Conservation (phyloP, 495 filamentous ascomycete genomes). For the Penicillium odoratum region DNA sequence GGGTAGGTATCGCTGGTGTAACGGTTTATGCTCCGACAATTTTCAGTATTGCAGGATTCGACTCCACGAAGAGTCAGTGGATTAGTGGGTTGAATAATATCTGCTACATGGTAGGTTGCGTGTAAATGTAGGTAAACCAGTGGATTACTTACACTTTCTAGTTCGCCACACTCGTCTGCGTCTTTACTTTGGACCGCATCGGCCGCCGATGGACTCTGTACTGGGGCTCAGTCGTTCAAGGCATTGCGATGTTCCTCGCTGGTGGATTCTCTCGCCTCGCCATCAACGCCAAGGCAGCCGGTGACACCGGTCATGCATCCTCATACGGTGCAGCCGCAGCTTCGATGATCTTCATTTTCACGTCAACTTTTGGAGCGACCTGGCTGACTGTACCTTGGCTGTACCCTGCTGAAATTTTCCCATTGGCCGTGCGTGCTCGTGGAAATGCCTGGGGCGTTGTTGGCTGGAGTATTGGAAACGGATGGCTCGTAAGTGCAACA, state of each 20-base stretch:
- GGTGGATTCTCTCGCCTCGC: constrained; percentile 55
- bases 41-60: constrained; percentile 65
- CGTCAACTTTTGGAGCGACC: constrained; percentile 66
- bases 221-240: constrained; percentile 65
- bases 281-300: constrained; percentile 49
- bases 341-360: constrained; percentile 70
- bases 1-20: constrained; percentile 71
- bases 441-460: constrained; percentile 77
- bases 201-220: constrained; percentile 68
- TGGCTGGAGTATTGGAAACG: constrained; percentile 73
- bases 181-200: constrained; percentile 68
- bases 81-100: constrained; percentile 69
- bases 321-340: constrained; percentile 63
- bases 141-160: constrained; percentile 10
- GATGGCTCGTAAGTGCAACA: constrained; percentile 50
- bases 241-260: constrained; percentile 60
- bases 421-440: constrained; percentile 63
- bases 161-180: constrained; percentile 63
- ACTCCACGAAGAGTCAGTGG: constrained; percentile 61
- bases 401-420: constrained; percentile 73
- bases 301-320: constrained; percentile 44
- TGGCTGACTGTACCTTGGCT: constrained; percentile 74
- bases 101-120: constrained; percentile 52
- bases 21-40: constrained; percentile 69
- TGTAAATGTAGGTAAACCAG: not conserved